Base-by-base conservation (phyloP, 352 stramenopile species). In the Phytophthora pistaciae region DNA sequence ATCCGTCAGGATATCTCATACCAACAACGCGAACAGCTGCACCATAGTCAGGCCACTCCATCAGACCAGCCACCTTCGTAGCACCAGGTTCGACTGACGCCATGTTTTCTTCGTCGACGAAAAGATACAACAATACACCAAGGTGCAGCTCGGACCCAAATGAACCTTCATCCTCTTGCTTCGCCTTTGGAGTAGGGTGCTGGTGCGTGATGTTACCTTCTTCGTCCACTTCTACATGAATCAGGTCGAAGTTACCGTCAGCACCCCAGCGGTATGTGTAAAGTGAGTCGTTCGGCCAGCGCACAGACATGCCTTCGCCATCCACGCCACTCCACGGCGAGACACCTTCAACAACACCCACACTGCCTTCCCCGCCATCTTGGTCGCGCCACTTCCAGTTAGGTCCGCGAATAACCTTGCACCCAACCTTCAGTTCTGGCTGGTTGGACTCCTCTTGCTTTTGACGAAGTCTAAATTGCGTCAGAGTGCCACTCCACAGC, bases 371-470 rank as follows among this genome's bases (percentile, higher is more conserved):
- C 14, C 91, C 91, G 14, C 91, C 91, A 54, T 97, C 91, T 86
- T 97, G 89, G 54, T 97, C 91, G 21, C 87, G 78, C 90, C 91
- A 96, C 70, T 96, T 96, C 91, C 91, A 97, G 68, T 95, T 93
- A 18, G 91, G 91, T 36, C 91, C 91, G n/a, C 91, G 90, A 72
- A 94, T 92, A 14, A 97, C 91, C 50, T 94, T 92, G 68, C 88
- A 95, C 1, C 91, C 91, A 21, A 97, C 86, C 13, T 79, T 87
- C 1, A 96, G 76, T 40, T 93, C 80, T 0, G 85, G 84, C 59
- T 88, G 65, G 21, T 77, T 78, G 21, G 72, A 74, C 10, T 83
- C 79, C 18, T 89, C 77, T 50, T 81, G 65, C 21, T 84, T 77
- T 21, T 85, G 68, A 1, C 72, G 68, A 10, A 95, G 61, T 58